A percentile compares a stretch with the other conserved stretches of the same genome.
phyloP scores from a whole-genome alignment of 306 rosid species.

The Acacia confusa region DNA sequence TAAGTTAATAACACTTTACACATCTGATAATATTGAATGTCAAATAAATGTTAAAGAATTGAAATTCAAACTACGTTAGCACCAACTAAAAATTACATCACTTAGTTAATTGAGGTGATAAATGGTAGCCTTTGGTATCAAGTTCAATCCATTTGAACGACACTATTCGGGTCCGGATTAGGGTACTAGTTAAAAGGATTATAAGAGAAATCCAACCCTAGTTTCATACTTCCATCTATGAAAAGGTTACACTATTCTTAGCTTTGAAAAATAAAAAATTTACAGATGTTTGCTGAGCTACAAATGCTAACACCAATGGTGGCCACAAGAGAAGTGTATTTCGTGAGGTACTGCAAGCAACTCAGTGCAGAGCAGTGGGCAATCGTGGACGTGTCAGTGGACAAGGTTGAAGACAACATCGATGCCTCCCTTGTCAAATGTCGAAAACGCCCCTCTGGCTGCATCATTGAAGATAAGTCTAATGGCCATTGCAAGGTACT shows the following conservation, averaged over 20 bases:
- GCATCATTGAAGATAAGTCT: conserved; percentile 90
- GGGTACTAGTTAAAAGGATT: too few relatives aligned
- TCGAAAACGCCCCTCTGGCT: conserved; percentile 94
- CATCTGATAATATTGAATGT: too few relatives aligned
- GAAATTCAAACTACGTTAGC: neutral
- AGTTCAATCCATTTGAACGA: too few relatives aligned
- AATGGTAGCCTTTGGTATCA: too few relatives aligned
- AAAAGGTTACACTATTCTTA: neutral
- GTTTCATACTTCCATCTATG: too few relatives aligned
- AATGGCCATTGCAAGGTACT: conserved; percentile 96
- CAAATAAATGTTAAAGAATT: neutral
- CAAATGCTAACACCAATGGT: conserved; percentile 98
- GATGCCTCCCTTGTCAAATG: conserved; percentile 84
- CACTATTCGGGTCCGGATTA: too few relatives aligned
- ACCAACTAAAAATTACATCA: too few relatives aligned
- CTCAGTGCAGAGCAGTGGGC: conserved; percentile 86
- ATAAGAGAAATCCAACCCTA: too few relatives aligned
- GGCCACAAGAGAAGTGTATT: conserved; percentile 88
- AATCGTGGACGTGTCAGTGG: conserved; percentile 82
- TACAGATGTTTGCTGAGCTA: conserved; percentile 92
- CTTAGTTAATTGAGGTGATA: too few relatives aligned
- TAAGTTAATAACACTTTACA: too few relatives aligned
- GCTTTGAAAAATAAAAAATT: too few relatives aligned
- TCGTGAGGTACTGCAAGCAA: conserved; percentile 81
- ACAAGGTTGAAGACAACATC: conserved; percentile 84